Evolutionary conservation across 768 basidiomycete species (phyloP).

Genomic region (Lyophyllum decastes): DNA sequence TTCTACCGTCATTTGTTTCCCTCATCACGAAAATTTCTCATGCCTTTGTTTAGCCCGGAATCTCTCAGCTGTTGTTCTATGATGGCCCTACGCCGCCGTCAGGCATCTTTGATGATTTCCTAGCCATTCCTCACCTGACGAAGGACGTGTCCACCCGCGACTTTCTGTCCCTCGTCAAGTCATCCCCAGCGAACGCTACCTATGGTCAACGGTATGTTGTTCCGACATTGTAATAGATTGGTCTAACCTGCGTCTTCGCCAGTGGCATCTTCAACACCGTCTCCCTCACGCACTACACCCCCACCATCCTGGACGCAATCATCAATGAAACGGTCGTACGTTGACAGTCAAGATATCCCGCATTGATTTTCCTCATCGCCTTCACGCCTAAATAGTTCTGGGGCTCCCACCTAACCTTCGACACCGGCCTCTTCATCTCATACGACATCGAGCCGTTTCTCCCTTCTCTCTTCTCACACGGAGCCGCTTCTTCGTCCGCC

Average conservation of each 20-base stretch:
- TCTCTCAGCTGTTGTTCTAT: slow-evolving; percentile 53
- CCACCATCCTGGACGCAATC: slow-evolving; percentile 39
- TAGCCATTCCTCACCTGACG: slow-evolving; percentile 40
- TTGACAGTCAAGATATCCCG: neutral
- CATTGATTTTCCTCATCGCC: neutral
- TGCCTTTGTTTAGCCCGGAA: neutral
- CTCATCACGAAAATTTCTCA: neutral
- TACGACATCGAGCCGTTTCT: slow-evolving; percentile 58
- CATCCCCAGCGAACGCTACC: slow-evolving; percentile 36
- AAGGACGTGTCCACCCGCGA: slow-evolving; percentile 40
- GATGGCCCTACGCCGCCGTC: slow-evolving; percentile 50
- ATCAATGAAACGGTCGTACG: slow-evolving; percentile 43
- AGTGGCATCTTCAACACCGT: slow-evolving; percentile 39
- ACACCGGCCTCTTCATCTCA: slow-evolving; percentile 34
- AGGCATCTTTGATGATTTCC: slow-evolving; percentile 54
- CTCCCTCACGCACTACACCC: slow-evolving; percentile 35
- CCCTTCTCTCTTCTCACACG: slow-evolving; percentile 38
- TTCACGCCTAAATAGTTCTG: slow-evolving; percentile 37
- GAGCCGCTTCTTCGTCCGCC: slow-evolving; percentile 33
- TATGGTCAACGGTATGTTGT: slow-evolving; percentile 21
- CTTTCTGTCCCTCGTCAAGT: slow-evolving; percentile 41
- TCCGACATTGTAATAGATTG: slow-evolving; percentile 7
- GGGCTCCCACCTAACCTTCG: slow-evolving; percentile 33
- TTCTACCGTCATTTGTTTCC: neutral
- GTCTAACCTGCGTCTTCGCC: neutral